A percentile compares a stretch with the other conserved stretches of the same genome.
Evolutionary conservation across 2,329 filamentous ascomycete genomes (phyloP).

Genomic region (Clarireedia paspali): DNA sequence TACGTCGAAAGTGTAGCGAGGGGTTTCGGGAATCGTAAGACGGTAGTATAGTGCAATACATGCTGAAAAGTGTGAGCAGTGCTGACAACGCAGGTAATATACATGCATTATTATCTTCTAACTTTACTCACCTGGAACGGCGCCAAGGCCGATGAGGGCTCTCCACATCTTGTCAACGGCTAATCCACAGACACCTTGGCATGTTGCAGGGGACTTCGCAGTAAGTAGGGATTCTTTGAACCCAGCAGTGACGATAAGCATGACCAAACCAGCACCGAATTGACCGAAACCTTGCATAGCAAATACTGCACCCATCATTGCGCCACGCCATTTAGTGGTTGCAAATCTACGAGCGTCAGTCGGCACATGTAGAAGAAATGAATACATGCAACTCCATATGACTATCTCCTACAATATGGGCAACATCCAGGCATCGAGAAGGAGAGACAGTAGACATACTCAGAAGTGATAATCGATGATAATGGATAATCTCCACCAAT

Average conservation of each 20-base stretch:
- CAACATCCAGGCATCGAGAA: no score
- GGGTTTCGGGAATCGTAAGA: conserved; percentile 80
- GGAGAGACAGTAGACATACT: conserved; percentile 30
- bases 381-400: no score
- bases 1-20: conserved; percentile 82
- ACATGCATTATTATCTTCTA: neutral
- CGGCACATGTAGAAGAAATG: no score
- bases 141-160: conserved; percentile 65
- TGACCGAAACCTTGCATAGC: conserved; percentile 87
- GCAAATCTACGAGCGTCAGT: conserved; percentile 45
- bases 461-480: conserved; percentile 76
- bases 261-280: conserved; percentile 65
- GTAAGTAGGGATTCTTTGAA: conserved; percentile 57
- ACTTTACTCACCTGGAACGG: conserved; percentile 26
- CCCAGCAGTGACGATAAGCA: conserved; percentile 64
- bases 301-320: conserved; percentile 83
- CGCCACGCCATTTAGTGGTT: conserved; percentile 76
- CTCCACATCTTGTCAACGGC: conserved; percentile 87
- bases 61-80: conserved; percentile 32
- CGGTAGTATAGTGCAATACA: conserved; percentile 78
- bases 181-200: conserved; percentile 54
- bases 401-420: no score
- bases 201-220: conserved; percentile 44
- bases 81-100: neutral
- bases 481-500: conserved; percentile 77